phyloP scores from a whole-genome alignment of 352 stramenopile genomes.

The Elongisporangium prolatum region DNA sequence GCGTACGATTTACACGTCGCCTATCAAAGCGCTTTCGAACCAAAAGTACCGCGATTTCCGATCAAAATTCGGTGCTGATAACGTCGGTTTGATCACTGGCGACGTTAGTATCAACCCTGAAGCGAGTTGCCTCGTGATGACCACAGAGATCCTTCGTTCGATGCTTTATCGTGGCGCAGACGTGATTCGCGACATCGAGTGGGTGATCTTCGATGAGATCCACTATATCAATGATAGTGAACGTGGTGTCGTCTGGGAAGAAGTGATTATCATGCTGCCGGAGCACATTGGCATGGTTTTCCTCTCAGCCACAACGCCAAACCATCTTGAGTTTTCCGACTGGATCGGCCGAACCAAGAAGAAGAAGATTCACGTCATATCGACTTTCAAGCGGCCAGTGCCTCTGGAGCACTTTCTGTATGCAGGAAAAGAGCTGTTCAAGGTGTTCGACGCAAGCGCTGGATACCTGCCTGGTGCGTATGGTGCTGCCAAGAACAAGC shows the following conservation, averaged over 20 bases:
- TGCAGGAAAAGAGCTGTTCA: slow-evolving; percentile 92
- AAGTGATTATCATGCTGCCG: slow-evolving; percentile 98
- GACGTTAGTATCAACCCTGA: slow-evolving; percentile 96
- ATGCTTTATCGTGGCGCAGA: slow-evolving; percentile 96
- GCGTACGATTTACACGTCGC: slow-evolving; percentile 96
- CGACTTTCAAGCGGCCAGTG: slow-evolving; percentile 95
- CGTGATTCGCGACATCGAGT: slow-evolving; percentile 97
- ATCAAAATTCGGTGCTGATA: slow-evolving; percentile 88
- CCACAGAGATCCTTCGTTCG: slow-evolving; percentile 96
- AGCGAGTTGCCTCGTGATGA: slow-evolving; percentile 97
- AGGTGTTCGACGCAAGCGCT: slow-evolving; percentile 52
- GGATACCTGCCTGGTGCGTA: slow-evolving; percentile 58
- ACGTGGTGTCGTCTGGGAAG: slow-evolving; percentile 96
- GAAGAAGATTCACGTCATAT: slow-evolving; percentile 96
- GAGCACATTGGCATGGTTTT: slow-evolving; percentile 98
- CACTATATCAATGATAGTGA: slow-evolving; percentile 99
- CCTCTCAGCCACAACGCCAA: slow-evolving; percentile 97
- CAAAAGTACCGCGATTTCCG: slow-evolving; percentile 99
- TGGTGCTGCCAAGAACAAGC: slow-evolving; percentile 54
- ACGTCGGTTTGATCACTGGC: slow-evolving; percentile 97
- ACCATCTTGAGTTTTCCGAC: slow-evolving; percentile 98
- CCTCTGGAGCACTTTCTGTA: slow-evolving; percentile 96
- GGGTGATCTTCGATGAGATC: slow-evolving; percentile 96
- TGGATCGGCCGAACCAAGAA: slow-evolving; percentile 98
- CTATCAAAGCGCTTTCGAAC: slow-evolving; percentile 98